Conservation (phyloP, 768 basidiomycete genomes). For the Hebeloma cylindrosporum region DNA sequence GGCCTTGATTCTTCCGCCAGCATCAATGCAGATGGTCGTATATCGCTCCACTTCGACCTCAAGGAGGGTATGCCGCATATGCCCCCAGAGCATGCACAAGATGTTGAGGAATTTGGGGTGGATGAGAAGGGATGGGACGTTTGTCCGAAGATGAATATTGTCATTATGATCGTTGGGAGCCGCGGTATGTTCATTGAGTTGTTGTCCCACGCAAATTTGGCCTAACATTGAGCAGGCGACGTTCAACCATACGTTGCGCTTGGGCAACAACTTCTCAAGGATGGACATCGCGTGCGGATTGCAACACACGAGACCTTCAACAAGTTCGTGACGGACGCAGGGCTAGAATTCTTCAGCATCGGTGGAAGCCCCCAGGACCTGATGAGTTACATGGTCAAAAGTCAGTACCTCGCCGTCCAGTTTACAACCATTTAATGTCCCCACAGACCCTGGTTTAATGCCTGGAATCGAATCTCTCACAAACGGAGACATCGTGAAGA, state of each 20-base stretch:
- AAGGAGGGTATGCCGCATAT: constrained; percentile 51
- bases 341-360: constrained; percentile 59
- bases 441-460: constrained; percentile 59
- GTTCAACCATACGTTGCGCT: constrained; percentile 68
- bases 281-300: constrained; percentile 60
- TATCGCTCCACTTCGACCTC: constrained; percentile 47
- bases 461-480: constrained; percentile 57
- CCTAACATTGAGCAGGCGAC: constrained; percentile 41
- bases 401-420: constrained; percentile 32
- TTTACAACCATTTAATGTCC: constrained; percentile 3
- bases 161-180: constrained; percentile 69
- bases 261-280: constrained; percentile 44
- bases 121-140: constrained; percentile 37
- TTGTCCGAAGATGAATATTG: constrained; percentile 50
- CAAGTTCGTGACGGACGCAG: constrained; percentile 48
- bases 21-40: constrained; percentile 45
- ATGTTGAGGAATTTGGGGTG: constrained; percentile 51
- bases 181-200: constrained; percentile 41
- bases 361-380: constrained; percentile 64
- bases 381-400: constrained; percentile 76
- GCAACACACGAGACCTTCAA: constrained; percentile 63
- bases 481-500: constrained; percentile 61
- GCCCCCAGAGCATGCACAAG: constrained; percentile 42
- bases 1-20: constrained; percentile 43
- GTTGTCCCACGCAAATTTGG: neutral